A percentile compares a stretch with the other conserved stretches of the same genome.
Evolutionary conservation across 768 basidiomycete genomes (phyloP).

Genomic region (Tulasnella sp.): DNA sequence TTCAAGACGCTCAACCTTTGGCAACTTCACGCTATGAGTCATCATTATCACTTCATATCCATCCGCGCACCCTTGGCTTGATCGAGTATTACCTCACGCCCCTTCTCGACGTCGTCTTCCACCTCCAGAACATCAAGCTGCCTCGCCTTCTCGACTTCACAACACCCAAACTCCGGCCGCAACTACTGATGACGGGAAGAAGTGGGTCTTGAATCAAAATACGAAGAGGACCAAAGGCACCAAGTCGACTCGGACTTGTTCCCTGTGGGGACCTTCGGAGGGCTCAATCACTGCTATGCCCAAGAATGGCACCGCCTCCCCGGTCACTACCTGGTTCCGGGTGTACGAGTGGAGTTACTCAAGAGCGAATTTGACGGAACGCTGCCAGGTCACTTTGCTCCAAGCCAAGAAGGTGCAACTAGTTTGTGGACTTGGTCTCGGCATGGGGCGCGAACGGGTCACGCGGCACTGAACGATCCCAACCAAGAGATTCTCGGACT

Average conservation of each 20-base stretch:
- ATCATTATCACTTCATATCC: conserved; percentile 72
- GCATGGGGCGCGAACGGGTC: conserved; percentile 58
- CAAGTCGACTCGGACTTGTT: conserved; percentile 59
- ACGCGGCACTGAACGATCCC: conserved; percentile 75
- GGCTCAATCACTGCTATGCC: conserved; percentile 72
- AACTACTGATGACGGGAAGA: conserved; percentile 43
- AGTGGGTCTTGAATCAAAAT: conserved; percentile 42
- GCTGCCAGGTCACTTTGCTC: conserved; percentile 82
- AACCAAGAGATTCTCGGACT: conserved; percentile 74
- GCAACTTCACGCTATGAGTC: conserved; percentile 66
- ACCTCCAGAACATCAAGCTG: conserved; percentile 60
- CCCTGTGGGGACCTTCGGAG: conserved; percentile 60
- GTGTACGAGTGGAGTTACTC: conserved; percentile 71
- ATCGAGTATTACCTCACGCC: conserved; percentile 82
- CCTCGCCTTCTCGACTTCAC: conserved; percentile 75
- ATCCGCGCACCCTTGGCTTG: conserved; percentile 73
- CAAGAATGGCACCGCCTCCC: conserved; percentile 98
- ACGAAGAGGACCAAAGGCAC: conserved; percentile 38
- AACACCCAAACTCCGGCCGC: conserved; percentile 41
- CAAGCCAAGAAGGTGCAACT: conserved; percentile 39
- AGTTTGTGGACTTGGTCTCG: conserved; percentile 49
- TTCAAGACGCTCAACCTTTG: conserved; percentile 69
- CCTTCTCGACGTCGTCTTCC: conserved; percentile 71
- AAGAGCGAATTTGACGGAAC: conserved; percentile 50
- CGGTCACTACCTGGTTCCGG: conserved; percentile 81